These are phyloP conservation scores for Pugionium dolabratum DNA, from an alignment of 345 rosid genomes.

Conservation along the genomic window DNA sequence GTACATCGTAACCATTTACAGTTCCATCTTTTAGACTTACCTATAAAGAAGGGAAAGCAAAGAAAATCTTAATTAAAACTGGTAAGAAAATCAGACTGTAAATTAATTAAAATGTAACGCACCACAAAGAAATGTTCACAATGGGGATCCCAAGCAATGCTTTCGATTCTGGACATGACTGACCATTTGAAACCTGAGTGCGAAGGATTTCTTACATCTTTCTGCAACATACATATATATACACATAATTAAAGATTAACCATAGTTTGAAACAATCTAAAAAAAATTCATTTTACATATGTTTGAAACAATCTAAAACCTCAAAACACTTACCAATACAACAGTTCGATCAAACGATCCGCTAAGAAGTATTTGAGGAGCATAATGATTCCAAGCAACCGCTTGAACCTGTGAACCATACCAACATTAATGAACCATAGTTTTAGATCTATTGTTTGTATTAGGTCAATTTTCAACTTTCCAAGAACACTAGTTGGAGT, in stretches of 20 bases:
- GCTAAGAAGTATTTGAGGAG: constrained; percentile 84
- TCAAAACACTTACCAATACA: constrained; percentile 64
- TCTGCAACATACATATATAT: constrained; percentile 51
- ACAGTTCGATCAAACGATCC: constrained; percentile 94
- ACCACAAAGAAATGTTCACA: constrained; percentile 81
- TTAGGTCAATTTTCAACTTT: too few species aligned
- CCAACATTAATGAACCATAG: not conserved
- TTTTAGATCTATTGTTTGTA: too few species aligned
- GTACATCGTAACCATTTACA: constrained; percentile 68
- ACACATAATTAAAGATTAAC: not conserved
- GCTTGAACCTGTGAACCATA: constrained; percentile 76
- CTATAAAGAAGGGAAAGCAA: constrained; percentile 37
- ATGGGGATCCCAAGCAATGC: constrained; percentile 95
- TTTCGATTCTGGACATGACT: constrained; percentile 74
- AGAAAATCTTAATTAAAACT: not conserved
- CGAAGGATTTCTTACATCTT: constrained; percentile 70
- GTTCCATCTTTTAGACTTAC: constrained; percentile 95
- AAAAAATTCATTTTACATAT: too few species aligned
- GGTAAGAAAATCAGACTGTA: not conserved
- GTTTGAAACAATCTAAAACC: not conserved
- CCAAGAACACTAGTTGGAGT: too few species aligned
- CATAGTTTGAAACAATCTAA: not conserved
- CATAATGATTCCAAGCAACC: constrained; percentile 87
- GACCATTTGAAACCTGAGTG: constrained; percentile 81
- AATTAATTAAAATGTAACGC: constrained; percentile 27